Conservation (phyloP, 306 rosid species). For the Glycine tomentella region DNA sequence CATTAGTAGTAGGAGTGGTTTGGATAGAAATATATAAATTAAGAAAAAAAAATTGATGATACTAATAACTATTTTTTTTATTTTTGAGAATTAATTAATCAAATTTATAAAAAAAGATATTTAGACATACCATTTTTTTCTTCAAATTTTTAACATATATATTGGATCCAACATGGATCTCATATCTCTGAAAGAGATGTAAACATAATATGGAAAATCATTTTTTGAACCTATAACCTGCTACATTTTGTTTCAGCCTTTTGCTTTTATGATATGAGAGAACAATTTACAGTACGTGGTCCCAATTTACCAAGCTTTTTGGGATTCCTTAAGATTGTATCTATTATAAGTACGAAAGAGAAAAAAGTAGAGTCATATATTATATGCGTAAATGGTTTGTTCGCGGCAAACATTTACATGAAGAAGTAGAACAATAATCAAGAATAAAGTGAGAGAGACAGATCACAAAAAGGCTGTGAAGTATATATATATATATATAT, state of each 20-base stretch:
- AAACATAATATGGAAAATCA: background rate
- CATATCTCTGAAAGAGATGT: background rate
- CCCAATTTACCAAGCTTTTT: background rate
- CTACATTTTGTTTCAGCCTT: slow-evolving; percentile 14
- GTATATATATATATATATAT: background rate
- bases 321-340: background rate
- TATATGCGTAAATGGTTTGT: background rate
- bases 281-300: slow-evolving; percentile 5
- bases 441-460: background rate
- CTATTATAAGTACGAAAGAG: slow-evolving; percentile 16
- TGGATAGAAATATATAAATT: too few species aligned
- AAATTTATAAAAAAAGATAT: too few species aligned
- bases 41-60: too few species aligned
- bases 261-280: background rate
- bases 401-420: background rate
- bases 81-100: too few species aligned
- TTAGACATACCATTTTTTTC: background rate
- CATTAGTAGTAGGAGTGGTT: too few species aligned
- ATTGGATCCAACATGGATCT: background rate
- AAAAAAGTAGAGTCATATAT: background rate
- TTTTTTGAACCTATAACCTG: background rate
- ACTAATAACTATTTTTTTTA: too few species aligned
- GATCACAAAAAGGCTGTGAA: background rate
- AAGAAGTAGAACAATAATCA: background rate
- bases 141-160: background rate